A percentile compares a stretch with the other conserved stretches of the same genome.
phyloP scores from a whole-genome alignment of 208 protist genomes.

The Phytomonas sp. region DNA sequence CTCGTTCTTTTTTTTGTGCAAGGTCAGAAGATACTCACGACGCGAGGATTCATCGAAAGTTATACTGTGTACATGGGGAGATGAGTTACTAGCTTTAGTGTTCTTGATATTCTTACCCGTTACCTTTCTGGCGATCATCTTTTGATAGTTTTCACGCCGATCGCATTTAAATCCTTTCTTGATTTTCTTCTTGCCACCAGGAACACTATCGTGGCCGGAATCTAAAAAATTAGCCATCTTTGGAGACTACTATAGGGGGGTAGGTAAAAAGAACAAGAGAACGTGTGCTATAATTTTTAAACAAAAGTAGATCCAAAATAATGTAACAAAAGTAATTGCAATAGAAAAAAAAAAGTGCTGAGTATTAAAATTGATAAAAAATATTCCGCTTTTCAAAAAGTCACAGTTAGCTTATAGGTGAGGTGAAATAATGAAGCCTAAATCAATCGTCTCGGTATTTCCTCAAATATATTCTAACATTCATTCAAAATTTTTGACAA shows the following conservation, averaged over 20 bases:
- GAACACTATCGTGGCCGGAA: slow-evolving; percentile 18
- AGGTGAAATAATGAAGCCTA: no score
- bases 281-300: not conserved
- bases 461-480: no score
- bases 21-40: slow-evolving; percentile 59
- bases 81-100: not conserved
- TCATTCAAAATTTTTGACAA: no score
- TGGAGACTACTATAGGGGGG: slow-evolving; percentile 1
- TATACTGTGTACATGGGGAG: slow-evolving; percentile 35
- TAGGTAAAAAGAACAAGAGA: not conserved
- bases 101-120: not conserved
- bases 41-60: slow-evolving; percentile 55
- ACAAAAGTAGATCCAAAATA: slow-evolving; percentile 7
- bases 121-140: slow-evolving; percentile 38
- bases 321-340: slow-evolving; percentile 2
- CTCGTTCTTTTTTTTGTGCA: slow-evolving; percentile 86
- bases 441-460: no score
- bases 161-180: slow-evolving; percentile 87
- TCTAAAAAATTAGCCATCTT: not conserved
- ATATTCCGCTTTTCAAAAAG: no score
- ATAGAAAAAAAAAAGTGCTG: slow-evolving; percentile 1
- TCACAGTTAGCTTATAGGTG: no score
- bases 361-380: slow-evolving; percentile 6
- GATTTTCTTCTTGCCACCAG: slow-evolving; percentile 61
- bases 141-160: slow-evolving; percentile 63